Conservation (phyloP, 345 rosid species). For the Citrus glauca region DNA sequence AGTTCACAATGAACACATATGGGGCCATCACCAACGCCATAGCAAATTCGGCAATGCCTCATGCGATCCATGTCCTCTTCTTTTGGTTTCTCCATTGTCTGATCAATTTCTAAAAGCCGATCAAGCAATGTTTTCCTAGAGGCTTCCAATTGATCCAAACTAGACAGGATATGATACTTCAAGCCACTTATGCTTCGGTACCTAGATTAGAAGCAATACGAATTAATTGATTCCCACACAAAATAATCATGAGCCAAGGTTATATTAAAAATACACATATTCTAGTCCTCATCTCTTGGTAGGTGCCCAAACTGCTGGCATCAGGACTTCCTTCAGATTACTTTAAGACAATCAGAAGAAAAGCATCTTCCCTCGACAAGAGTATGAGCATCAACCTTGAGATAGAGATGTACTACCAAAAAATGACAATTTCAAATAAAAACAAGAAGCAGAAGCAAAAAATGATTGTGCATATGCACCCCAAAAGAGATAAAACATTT, state of each 20-base stretch:
- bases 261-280: background rate
- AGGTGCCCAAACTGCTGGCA: background rate
- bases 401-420: background rate
- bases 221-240: slow-evolving; percentile 16
- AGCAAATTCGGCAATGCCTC: slow-evolving; percentile 67
- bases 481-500: background rate
- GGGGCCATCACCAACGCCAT: slow-evolving; percentile 68
- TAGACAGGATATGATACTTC: slow-evolving; percentile 82
- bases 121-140: slow-evolving; percentile 63
- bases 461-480: background rate
- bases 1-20: slow-evolving; percentile 80
- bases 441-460: background rate
- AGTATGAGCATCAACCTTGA: background rate
- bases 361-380: background rate
- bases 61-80: slow-evolving; percentile 72
- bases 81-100: slow-evolving; percentile 75
- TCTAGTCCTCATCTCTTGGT: background rate
- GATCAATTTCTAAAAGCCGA: slow-evolving; percentile 66
- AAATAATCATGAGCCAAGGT: background rate
- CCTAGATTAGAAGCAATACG: slow-evolving; percentile 38
- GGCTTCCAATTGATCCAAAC: slow-evolving; percentile 65
- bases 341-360: background rate
- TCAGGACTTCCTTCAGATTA: background rate
- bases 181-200: slow-evolving; percentile 66
- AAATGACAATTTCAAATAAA: slow-evolving; percentile 4